A percentile compares a stretch with the other conserved stretches of the same genome.
These are phyloP conservation scores for Phalaenopsis hybrid DNA, from an alignment of 116 monocot genomes.

Conservation along the genomic window DNA sequence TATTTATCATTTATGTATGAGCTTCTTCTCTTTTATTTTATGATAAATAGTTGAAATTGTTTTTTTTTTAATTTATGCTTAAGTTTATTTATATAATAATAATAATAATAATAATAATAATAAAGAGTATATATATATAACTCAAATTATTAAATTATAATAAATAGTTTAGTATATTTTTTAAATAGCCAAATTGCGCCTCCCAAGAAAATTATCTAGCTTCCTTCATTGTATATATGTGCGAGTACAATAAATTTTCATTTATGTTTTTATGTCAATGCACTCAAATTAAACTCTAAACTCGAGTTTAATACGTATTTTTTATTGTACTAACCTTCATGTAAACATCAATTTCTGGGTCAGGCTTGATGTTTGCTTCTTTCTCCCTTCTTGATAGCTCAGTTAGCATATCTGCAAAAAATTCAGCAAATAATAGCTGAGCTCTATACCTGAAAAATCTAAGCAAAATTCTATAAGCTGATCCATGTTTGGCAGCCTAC, in stretches of 20 bases:
- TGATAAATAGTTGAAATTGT: too few relatives aligned
- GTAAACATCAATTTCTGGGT: constrained; percentile 82
- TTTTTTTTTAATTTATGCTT: too few relatives aligned
- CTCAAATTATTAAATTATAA: too few relatives aligned
- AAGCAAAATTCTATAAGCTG: background rate
- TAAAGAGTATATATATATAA: too few relatives aligned
- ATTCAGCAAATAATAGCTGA: background rate
- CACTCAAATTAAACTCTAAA: background rate
- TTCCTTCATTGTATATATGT: background rate
- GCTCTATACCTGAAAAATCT: background rate
- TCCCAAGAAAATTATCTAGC: too few relatives aligned
- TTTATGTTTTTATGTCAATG: background rate
- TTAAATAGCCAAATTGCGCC: too few relatives aligned
- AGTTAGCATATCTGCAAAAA: constrained; percentile 60
- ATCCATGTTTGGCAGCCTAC: constrained; percentile 10
- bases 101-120: too few relatives aligned
- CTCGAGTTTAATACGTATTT: background rate
- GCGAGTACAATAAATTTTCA: background rate
- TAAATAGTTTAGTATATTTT: too few relatives aligned
- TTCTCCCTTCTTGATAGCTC: constrained; percentile 82
- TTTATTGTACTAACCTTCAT: constrained; percentile 63
- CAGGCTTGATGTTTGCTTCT: constrained; percentile 82
- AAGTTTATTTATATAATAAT: too few relatives aligned
- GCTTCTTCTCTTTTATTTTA: too few relatives aligned
- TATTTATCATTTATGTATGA: too few relatives aligned